phyloP scores from a whole-genome alignment of 2,329 filamentous ascomycete species.

The Alternaria postmessia region DNA sequence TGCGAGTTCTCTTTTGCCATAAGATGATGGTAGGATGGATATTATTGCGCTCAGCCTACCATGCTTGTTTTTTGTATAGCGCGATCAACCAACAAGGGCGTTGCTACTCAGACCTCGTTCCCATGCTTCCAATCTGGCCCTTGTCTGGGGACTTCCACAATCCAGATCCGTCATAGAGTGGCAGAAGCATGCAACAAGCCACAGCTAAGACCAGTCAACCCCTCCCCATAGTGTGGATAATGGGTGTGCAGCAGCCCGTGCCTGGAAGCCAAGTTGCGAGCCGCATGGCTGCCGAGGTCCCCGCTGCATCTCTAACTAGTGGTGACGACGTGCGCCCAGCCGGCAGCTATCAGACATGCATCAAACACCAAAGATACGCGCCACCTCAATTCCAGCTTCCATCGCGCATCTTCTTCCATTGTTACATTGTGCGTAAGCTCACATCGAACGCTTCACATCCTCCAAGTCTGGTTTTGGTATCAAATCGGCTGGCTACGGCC shows the following conservation, averaged over 20 bases:
- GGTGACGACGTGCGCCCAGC: conserved; percentile 18
- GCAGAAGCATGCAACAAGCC: conserved; percentile 1
- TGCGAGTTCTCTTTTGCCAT: neutral
- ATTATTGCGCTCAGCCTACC: neutral
- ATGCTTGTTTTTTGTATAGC: neutral
- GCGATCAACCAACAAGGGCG: no score
- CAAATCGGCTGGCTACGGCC: conserved; percentile 8
- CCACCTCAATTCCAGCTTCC: conserved; percentile 5
- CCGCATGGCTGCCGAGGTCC: conserved; percentile 17
- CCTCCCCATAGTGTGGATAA: neutral
- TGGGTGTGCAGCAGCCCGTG: conserved; percentile 7
- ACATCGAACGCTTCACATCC: neutral
- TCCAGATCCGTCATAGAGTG: neutral
- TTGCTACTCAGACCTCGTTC: neutral
- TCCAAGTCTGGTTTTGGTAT: neutral
- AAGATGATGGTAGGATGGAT: neutral
- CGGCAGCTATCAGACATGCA: conserved; percentile 10
- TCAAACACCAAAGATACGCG: conserved; percentile 20
- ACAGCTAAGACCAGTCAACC: neutral
- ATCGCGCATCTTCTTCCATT: neutral
- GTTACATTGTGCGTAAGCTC: conserved; percentile 3
- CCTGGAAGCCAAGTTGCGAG: conserved; percentile 18
- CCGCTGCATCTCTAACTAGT: conserved; percentile 10
- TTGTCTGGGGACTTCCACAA: neutral
- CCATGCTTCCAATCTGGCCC: neutral